A percentile compares a stretch with the other conserved stretches of the same genome.
These are phyloP conservation scores for Pseudocercospora macadamiae DNA, from an alignment of 2,329 filamentous ascomycete species.

Conservation along the genomic window DNA sequence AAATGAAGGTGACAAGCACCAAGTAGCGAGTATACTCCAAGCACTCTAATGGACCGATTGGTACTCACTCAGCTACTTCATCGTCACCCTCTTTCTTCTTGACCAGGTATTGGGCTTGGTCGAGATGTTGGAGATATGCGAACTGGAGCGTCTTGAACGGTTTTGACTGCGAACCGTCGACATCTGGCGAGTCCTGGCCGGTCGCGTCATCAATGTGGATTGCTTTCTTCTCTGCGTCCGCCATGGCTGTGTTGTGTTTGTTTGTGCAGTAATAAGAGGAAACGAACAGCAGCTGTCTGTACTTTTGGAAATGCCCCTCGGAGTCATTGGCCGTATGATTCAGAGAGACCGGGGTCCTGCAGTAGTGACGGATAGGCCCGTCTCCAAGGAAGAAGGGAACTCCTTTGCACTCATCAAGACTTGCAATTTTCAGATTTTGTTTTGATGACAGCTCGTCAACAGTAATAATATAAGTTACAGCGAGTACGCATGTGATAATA, in stretches of 20 bases:
- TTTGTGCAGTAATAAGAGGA: neutral
- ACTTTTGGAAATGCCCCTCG: constrained; percentile 1
- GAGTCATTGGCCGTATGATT: constrained; percentile 4
- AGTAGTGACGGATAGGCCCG: too few relatives aligned
- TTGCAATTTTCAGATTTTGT: too few relatives aligned
- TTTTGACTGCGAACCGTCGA: constrained; percentile 69
- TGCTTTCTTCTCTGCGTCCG: constrained; percentile 40
- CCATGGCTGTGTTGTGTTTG: constrained; percentile 28
- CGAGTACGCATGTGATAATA: too few relatives aligned
- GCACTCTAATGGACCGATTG: neutral
- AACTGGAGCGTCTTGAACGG: constrained; percentile 82
- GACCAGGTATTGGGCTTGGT: constrained; percentile 65
- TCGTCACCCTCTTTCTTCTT: constrained; percentile 69
- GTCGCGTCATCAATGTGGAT: constrained; percentile 81
- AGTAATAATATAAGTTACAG: too few relatives aligned
- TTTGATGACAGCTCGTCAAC: too few relatives aligned
- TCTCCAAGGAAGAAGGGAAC: too few relatives aligned
- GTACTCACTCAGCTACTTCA: constrained; percentile 51
- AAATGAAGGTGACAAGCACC: neutral
- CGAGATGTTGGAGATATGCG: constrained; percentile 73
- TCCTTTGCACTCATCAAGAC: too few relatives aligned
- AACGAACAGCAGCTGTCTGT: neutral
- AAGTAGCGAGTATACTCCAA: neutral
- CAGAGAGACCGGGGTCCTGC: too few relatives aligned
- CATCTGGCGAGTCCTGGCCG: constrained; percentile 65